These are phyloP conservation scores for Cordyceps tenuipes DNA, from an alignment of 2,329 filamentous ascomycete genomes.

Conservation along the genomic window DNA sequence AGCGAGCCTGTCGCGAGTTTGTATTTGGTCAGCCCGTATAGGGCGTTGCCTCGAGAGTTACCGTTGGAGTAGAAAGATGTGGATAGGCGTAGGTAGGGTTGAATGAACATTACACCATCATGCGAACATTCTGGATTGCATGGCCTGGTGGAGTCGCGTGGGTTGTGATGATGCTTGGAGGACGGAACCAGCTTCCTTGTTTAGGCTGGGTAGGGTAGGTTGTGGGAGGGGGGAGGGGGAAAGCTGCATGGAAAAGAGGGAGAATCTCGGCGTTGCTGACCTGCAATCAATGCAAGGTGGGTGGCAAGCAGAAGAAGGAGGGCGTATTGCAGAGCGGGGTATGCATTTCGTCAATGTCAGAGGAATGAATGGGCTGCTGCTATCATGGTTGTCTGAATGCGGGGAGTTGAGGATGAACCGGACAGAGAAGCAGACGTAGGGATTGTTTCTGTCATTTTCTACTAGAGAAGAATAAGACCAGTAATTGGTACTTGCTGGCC, in stretches of 20 bases:
- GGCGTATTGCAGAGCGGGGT: not conserved
- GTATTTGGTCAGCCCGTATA: slow-evolving; percentile 20
- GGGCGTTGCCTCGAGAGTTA: not conserved
- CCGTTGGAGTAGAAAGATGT: not conserved
- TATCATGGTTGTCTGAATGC: not conserved
- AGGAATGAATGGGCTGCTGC: not conserved
- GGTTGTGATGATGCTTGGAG: not conserved
- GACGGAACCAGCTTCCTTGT: slow-evolving; percentile 1
- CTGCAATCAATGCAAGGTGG: too few relatives aligned
- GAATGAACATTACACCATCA: not conserved
- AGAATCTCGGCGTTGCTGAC: not conserved
- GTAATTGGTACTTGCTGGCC: not conserved
- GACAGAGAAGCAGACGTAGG: not conserved
- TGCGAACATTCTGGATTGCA: not conserved
- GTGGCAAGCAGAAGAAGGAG: not conserved
- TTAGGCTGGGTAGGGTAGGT: not conserved
- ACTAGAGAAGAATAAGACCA: not conserved
- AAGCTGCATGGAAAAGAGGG: not conserved
- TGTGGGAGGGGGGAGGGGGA: not conserved
- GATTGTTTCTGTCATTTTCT: not conserved
- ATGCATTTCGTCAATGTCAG: not conserved
- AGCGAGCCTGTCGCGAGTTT: slow-evolving; percentile 32
- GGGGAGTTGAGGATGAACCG: not conserved
- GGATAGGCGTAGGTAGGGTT: not conserved
- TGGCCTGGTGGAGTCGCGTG: not conserved